Conservation (phyloP, 768 basidiomycete species). For the Tulasnella calospora region DNA sequence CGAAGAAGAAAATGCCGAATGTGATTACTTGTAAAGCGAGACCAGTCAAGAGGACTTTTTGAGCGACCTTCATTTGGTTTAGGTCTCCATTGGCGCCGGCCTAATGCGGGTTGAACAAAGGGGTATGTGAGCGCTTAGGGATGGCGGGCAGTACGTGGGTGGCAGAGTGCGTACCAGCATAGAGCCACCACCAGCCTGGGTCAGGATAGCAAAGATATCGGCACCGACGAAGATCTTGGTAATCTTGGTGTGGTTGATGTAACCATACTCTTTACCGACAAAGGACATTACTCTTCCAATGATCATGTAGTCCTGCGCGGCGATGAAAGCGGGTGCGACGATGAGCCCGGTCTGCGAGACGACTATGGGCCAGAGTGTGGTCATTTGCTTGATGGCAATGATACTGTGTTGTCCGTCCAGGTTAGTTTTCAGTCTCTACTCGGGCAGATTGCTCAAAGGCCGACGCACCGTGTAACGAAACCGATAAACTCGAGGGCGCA, state of each 20-base stretch:
- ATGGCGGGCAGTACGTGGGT: not conserved
- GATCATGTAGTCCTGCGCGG: constrained; percentile 29
- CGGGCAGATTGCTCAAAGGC: not conserved
- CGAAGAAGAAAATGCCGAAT: constrained; percentile 23
- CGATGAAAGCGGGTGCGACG: constrained; percentile 28
- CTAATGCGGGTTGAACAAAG: not conserved
- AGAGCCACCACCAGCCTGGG: constrained; percentile 24
- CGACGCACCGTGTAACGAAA: constrained; percentile 13
- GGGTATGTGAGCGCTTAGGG: not conserved
- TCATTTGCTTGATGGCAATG: constrained; percentile 16
- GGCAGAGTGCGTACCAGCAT: not conserved
- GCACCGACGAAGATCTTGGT: constrained; percentile 28
- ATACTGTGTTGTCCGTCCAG: not conserved
- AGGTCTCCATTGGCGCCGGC: constrained; percentile 13
- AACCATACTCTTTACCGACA: constrained; percentile 20
- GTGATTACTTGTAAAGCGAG: constrained; percentile 26
- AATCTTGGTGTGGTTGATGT: constrained; percentile 23
- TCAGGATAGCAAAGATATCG: constrained; percentile 27
- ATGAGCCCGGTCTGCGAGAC: constrained; percentile 22
- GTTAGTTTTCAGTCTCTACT: not conserved
- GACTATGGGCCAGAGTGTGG: constrained; percentile 17
- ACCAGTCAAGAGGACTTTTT: constrained; percentile 24
- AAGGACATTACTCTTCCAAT: constrained; percentile 27
- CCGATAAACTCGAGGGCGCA: constrained; percentile 3
- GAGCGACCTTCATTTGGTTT: not conserved